These are phyloP conservation scores for Verticillium dahliae DNA, from an alignment of 2,329 filamentous ascomycete genomes.

Conservation along the genomic window DNA sequence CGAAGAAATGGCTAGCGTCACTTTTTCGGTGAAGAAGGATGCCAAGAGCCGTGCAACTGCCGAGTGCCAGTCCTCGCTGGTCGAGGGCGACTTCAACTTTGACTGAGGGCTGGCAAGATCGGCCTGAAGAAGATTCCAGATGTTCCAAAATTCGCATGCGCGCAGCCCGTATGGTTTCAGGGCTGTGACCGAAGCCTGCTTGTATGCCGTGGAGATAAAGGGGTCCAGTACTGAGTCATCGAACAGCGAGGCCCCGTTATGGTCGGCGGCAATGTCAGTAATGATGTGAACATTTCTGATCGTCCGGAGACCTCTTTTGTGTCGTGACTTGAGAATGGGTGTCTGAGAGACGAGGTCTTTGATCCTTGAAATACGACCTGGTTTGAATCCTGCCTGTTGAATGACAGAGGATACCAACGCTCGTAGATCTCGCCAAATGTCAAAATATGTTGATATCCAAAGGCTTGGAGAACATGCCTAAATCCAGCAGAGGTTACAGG, in stretches of 20 bases:
- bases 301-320: not conserved
- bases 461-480: no score
- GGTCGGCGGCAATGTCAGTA: slow-evolving; percentile 3
- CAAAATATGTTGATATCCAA: no score
- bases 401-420: no score
- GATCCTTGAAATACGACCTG: slow-evolving; percentile 8
- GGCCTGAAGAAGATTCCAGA: slow-evolving; percentile 5
- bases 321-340: slow-evolving; percentile 8
- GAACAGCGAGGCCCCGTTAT: slow-evolving; percentile 7
- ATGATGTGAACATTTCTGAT: slow-evolving; percentile 1
- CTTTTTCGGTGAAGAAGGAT: not conserved
- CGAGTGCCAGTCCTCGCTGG: slow-evolving; percentile 12
- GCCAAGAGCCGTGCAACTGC: not conserved
- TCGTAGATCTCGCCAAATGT: no score
- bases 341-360: slow-evolving; percentile 6
- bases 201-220: slow-evolving; percentile 4
- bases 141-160: not conserved
- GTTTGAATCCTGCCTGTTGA: no score
- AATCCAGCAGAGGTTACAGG: no score
- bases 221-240: slow-evolving; percentile 1
- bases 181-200: not conserved
- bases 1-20: not conserved
- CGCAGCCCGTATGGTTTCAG: slow-evolving; percentile 6
- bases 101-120: slow-evolving; percentile 9
- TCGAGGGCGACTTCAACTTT: slow-evolving; percentile 10